phyloP scores from a whole-genome alignment of 2,329 filamentous ascomycete genomes.

The Claviceps sp. region DNA sequence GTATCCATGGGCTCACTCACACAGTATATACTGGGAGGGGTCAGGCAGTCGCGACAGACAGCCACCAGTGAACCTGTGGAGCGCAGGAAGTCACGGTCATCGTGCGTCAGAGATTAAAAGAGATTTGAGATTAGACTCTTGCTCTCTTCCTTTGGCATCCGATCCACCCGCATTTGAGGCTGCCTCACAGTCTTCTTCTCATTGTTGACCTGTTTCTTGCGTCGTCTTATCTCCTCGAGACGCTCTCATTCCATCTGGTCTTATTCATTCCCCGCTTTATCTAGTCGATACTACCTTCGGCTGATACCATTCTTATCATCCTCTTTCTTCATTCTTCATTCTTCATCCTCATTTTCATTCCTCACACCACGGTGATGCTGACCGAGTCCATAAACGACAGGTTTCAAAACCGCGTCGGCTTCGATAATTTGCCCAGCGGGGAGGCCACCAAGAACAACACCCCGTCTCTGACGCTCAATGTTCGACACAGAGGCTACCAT shows the following conservation, averaged over 20 bases:
- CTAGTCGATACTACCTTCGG: too few species aligned
- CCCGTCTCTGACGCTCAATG: conserved; percentile 65
- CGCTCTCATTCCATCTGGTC: neutral
- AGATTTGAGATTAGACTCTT: neutral
- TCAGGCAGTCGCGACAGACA: too few species aligned
- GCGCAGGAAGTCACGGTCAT: neutral
- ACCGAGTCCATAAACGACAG: conserved; percentile 30
- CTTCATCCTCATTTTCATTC: neutral
- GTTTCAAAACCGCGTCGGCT: conserved; percentile 46
- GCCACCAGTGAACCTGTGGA: too few species aligned
- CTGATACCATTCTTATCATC: neutral
- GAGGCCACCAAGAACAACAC: conserved; percentile 47
- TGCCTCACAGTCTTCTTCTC: neutral
- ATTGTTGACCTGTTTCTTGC: neutral
- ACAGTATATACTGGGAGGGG: too few species aligned
- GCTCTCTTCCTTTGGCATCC: neutral
- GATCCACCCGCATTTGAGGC: neutral
- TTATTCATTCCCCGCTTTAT: too few species aligned
- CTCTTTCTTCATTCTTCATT: neutral
- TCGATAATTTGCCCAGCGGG: conserved; percentile 45
- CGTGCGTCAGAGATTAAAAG: neutral
- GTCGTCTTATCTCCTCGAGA: neutral
- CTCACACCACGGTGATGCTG: conserved; percentile 27
- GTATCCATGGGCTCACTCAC: too few species aligned
- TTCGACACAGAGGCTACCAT: conserved; percentile 77